These are phyloP conservation scores for Neospora caninum DNA, from an alignment of 169 alveolate genomes.

Conservation along the genomic window DNA sequence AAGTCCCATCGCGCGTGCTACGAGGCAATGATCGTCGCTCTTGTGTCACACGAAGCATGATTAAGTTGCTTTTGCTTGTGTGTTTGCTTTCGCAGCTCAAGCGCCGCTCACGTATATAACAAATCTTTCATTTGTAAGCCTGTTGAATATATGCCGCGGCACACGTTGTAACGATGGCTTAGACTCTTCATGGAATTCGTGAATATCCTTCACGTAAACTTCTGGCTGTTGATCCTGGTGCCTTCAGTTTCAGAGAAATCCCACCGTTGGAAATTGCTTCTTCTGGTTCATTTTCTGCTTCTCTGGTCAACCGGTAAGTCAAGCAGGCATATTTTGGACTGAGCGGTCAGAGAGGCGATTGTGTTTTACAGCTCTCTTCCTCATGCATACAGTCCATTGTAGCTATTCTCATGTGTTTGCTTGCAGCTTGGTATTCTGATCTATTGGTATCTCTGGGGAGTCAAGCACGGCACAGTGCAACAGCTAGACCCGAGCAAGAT, in stretches of 20 bases:
- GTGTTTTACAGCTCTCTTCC: not conserved
- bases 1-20: too few species aligned
- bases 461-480: conserved; percentile 58
- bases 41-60: too few species aligned
- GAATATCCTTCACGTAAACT: too few species aligned
- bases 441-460: conserved; percentile 61
- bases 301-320: conserved; percentile 94
- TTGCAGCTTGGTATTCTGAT: conserved; percentile 59
- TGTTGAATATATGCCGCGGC: not conserved
- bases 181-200: not conserved
- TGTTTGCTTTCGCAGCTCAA: conserved; percentile 70
- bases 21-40: too few species aligned
- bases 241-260: conserved; percentile 79
- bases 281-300: conserved; percentile 94
- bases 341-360: not conserved
- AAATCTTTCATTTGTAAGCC: conserved; percentile 71
- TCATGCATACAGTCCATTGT: not conserved
- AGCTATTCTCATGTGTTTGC: not conserved
- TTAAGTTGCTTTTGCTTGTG: not conserved
- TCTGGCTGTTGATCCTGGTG: not conserved
- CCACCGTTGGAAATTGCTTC: conserved; percentile 87
- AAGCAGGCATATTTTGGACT: conserved; percentile 62
- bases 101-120: conserved; percentile 81
- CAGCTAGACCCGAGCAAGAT: conserved; percentile 53
- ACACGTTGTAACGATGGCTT: not conserved